Base-by-base conservation (phyloP, 148 eudicot species). In the Amaranthus palmeri region DNA sequence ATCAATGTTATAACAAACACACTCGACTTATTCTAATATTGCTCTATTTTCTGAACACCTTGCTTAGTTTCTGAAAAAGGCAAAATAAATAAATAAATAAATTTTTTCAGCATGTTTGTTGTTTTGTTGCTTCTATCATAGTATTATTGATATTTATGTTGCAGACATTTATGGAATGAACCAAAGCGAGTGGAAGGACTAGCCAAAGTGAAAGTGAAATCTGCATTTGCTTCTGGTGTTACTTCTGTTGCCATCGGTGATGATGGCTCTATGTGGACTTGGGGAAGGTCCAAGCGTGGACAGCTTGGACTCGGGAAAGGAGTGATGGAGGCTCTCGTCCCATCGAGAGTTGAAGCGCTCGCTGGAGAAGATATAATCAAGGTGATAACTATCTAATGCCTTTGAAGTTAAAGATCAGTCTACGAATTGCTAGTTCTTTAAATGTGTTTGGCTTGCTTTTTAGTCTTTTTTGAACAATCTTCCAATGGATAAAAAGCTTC, bases 221-320 rank as follows among this genome's bases (percentile, higher is more conserved):
- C 87, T 76, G 92, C 96, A 70, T 96, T 74, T 85, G 99, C 95
- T 61, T 96, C 99, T 45, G 99, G 97, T 74, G 99, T 90, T 61
- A 76, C 88, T 70, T 92, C 97, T 81, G 82, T 86, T 68, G 91
- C 91, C 15, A 61, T 92, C 59, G 91, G 88, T 74, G 91, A 84
- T 75, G 99, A 92, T 73, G 99, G 99, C 55, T 84, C 92, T 72
- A 76, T 96, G 74, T 95, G 97, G 97, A 92, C 93, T n/a, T 96
- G 99, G 99, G 99, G 99, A 71, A 87, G 86, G 76, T 96, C 99
- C 8, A 96, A 90, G 79, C 93, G 92, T 71, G 99, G 99, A 53
- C 99, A 92, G 79, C 91, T 96, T 44, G 99, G 99, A 43, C 93
- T 87, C 59, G 99, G 99, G 17, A 79, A 87, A 69, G 91, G 83